phyloP scores from a whole-genome alignment of 225 moss, liverwort and hornwort genomes.

The Climacium dendroides region DNA sequence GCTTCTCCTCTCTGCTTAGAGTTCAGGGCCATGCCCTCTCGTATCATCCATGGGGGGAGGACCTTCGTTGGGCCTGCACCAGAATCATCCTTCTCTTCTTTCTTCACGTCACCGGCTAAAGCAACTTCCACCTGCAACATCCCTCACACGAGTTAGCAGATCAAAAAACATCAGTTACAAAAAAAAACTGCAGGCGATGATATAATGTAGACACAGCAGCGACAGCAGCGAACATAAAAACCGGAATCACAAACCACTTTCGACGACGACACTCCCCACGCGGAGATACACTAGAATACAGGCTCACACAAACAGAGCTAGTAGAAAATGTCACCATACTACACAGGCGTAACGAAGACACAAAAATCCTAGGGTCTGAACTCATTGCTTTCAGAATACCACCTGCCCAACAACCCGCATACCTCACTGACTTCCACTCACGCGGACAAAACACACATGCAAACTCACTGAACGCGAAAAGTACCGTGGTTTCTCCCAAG shows the following conservation, averaged over 20 bases:
- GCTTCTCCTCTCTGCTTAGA: conserved; percentile 78
- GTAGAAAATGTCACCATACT: neutral
- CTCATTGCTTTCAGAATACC: neutral
- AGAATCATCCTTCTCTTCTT: conserved; percentile 85
- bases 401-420: neutral
- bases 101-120: conserved; percentile 64
- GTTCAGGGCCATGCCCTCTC: conserved; percentile 81
- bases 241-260: neutral
- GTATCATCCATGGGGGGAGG: conserved; percentile 98
- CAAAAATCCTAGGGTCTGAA: neutral
- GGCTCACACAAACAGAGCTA: neutral
- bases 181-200: neutral
- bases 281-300: neutral
- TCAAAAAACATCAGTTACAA: neutral
- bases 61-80: conserved; percentile 68
- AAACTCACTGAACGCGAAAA: neutral
- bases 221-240: neutral
- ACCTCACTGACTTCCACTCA: neutral
- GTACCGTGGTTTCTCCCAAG: conserved; percentile 92
- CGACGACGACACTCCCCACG: neutral
- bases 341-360: neutral
- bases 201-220: neutral
- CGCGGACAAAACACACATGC: neutral
- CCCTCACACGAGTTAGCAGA: neutral
- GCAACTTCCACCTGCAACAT: conserved; percentile 72